phyloP scores from a whole-genome alignment of 345 rosid species.

The Diplotaxis tenuifolia region DNA sequence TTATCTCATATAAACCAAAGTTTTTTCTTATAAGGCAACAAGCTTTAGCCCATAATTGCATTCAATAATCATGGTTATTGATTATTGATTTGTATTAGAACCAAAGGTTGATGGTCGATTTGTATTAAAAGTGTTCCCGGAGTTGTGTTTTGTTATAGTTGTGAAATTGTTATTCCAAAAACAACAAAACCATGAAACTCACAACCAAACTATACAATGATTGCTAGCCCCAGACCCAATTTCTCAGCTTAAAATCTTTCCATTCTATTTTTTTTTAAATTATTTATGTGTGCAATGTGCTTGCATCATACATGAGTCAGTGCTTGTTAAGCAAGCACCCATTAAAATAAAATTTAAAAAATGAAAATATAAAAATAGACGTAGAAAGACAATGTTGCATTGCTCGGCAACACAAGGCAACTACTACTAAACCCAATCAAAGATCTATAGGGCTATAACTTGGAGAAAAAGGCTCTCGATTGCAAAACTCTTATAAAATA shows the following conservation, averaged over 20 bases:
- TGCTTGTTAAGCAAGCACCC: constrained; percentile 81
- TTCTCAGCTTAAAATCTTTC: constrained; percentile 4
- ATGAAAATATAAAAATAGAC: constrained; percentile 6
- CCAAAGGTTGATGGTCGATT: background rate
- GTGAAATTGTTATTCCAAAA: background rate
- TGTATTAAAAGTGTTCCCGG: background rate
- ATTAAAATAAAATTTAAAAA: background rate
- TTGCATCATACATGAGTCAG: constrained; percentile 75
- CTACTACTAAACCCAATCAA: constrained; percentile 46
- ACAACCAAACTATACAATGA: background rate
- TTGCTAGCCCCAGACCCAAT: background rate
- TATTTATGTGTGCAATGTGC: constrained; percentile 32
- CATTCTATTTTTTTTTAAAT: background rate
- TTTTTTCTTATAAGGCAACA: background rate
- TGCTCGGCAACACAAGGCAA: constrained; percentile 53
- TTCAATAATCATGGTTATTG: background rate
- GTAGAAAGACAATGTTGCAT: constrained; percentile 37
- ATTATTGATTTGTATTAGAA: constrained; percentile 10
- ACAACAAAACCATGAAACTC: constrained; percentile 3
- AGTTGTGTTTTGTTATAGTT: background rate
- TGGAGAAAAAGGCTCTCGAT: constrained; percentile 41
- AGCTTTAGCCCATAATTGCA: background rate
- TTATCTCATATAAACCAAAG: background rate
- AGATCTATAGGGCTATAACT: constrained; percentile 32
- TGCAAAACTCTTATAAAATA: constrained; percentile 10